Evolutionary conservation across 305 asterid species (phyloP).

Genomic region (Fraxinus platypoda): DNA sequence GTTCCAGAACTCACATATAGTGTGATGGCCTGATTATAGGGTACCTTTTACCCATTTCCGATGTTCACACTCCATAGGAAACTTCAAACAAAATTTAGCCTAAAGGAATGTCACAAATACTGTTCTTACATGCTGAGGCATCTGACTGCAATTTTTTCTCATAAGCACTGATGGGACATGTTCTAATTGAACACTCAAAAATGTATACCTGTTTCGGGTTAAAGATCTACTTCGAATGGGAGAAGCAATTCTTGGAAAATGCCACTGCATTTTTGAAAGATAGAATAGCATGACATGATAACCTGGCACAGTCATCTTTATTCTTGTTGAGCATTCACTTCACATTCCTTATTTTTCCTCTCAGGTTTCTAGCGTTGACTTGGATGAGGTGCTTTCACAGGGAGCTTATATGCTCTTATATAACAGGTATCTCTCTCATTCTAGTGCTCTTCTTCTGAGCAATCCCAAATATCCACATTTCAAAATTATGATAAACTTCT

Average conservation of each 20-base stretch:
- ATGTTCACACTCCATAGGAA: neutral
- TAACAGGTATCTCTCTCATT: constrained; percentile 58
- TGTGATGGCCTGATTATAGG: neutral
- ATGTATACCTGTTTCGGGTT: neutral
- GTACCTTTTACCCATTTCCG: neutral
- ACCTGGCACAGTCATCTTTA: neutral
- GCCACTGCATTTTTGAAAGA: neutral
- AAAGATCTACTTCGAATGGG: neutral
- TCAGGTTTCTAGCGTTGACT: constrained; percentile 67
- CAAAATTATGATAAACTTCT: neutral
- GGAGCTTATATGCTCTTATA: constrained; percentile 97
- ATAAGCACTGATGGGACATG: neutral
- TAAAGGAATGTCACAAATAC: neutral
- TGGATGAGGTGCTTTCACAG: constrained; percentile 92
- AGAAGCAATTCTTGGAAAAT: neutral
- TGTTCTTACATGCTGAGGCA: neutral
- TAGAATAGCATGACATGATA: neutral
- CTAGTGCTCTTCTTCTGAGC: neutral
- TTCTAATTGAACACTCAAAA: neutral
- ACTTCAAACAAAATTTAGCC: neutral
- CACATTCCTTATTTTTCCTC: constrained; percentile 13
- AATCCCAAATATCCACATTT: neutral
- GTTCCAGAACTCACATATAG: neutral
- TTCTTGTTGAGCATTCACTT: constrained; percentile 3
- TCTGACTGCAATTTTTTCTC: neutral